Conservation (phyloP, 208 protist genomes). For the Trypanosoma avium region DNA sequence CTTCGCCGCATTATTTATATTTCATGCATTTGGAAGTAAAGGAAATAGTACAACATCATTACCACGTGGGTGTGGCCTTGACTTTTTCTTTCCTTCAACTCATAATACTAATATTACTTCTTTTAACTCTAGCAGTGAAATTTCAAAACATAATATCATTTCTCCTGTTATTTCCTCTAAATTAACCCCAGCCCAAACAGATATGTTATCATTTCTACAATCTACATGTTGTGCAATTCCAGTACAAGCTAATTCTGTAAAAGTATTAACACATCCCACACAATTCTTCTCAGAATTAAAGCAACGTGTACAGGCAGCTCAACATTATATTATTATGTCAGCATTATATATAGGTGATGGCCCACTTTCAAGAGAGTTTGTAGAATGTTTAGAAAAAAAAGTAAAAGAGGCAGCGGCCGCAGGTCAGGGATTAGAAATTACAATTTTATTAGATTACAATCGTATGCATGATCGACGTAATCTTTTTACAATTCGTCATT, state of each 20-base stretch:
- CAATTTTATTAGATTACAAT: constrained; percentile 79
- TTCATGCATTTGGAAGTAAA: constrained; percentile 37
- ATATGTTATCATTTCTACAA: constrained; percentile 62
- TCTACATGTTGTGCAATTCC: constrained; percentile 64
- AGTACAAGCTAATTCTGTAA: constrained; percentile 44
- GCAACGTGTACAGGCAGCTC: constrained; percentile 34
- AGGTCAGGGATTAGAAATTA: constrained; percentile 40
- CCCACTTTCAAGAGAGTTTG: constrained; percentile 48
- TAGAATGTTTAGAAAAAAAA: constrained; percentile 52
- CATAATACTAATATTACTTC: too few relatives aligned
- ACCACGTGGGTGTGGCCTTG: constrained; percentile 9
- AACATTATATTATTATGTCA: constrained; percentile 68
- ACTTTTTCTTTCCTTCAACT: constrained; percentile 29
- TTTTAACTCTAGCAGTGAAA: too few relatives aligned
- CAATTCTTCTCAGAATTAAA: constrained; percentile 77
- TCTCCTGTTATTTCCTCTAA: too few relatives aligned
- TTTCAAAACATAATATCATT: too few relatives aligned
- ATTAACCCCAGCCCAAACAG: constrained; percentile 30
- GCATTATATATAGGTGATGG: constrained; percentile 88
- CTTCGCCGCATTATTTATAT: constrained; percentile 31
- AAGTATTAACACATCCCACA: constrained; percentile 47
- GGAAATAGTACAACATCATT: constrained; percentile 10
- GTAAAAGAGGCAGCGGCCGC: constrained; percentile 30
- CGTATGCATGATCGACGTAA: constrained; percentile 75
- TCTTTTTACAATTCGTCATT: constrained; percentile 44